These are phyloP conservation scores for Phytophthora fragariaefolia DNA, from an alignment of 352 stramenopile species.

Conservation along the genomic window DNA sequence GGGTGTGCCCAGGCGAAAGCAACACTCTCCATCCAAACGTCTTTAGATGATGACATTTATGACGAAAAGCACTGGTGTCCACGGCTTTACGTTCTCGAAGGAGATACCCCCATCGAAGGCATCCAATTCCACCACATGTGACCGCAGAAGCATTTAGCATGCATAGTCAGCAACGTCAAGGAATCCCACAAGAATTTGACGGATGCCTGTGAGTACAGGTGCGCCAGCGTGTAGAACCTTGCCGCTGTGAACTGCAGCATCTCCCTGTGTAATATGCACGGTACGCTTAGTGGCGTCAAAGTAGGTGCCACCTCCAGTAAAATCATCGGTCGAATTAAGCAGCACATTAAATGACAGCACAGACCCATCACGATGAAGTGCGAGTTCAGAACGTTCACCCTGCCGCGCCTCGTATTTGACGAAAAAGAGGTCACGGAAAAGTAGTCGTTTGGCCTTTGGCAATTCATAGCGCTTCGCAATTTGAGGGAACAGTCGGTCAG, in stretches of 20 bases:
- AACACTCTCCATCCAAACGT: constrained; percentile 76
- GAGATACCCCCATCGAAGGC: constrained; percentile 77
- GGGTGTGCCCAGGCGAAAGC: constrained; percentile 58
- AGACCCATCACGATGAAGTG: constrained; percentile 93
- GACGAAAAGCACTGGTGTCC: constrained; percentile 79
- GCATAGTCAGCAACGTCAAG: constrained; percentile 81
- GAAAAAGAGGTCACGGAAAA: constrained; percentile 89
- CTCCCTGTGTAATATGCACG: constrained; percentile 81
- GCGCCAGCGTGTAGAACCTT: constrained; percentile 93
- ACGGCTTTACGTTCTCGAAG: constrained; percentile 76
- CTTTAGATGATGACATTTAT: constrained; percentile 71
- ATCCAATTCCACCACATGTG: constrained; percentile 81
- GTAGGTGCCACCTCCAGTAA: constrained; percentile 93
- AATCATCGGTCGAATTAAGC: constrained; percentile 83
- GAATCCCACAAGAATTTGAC: constrained; percentile 94
- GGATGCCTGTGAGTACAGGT: constrained; percentile 78
- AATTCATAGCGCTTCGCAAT: constrained; percentile 58
- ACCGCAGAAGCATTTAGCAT: constrained; percentile 23
- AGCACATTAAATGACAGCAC: constrained; percentile 95
- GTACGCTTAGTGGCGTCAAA: constrained; percentile 85
- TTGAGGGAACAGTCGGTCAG: constrained; percentile 61
- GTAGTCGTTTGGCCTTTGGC: constrained; percentile 47
- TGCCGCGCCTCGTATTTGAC: constrained; percentile 84
- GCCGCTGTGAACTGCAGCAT: constrained; percentile 91
- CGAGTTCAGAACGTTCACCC: constrained; percentile 74